Base-by-base conservation (phyloP, 2,329 filamentous ascomycete genomes). In the Mycosphaerella sp. region DNA sequence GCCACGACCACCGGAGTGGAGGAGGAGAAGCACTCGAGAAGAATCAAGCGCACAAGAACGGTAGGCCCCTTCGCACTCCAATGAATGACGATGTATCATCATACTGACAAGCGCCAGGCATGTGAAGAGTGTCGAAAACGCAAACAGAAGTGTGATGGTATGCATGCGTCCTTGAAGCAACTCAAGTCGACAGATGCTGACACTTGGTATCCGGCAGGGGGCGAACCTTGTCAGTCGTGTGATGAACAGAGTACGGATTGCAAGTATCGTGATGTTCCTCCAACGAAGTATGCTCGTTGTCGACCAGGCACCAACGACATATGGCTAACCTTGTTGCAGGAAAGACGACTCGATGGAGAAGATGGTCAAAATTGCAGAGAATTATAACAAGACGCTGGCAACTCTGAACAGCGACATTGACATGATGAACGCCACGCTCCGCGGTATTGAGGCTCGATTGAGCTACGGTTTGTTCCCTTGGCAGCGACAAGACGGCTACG, bases 141-240 rank as follows among this genome's bases (percentile, higher is more conserved):
- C 72, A 95, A 92, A 79, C 93, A 97, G 73, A 97, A 96, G 75
- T 97, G 92, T 72, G 93, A 97, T 69, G 92, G 93, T 63, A 44
- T 36, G 48, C 10, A 8, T 12, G 29, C 12, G 44, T 11, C n/a
- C 26, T 14, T 31, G 21, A 23, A 12, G 36, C 31, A 40, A 40
- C 17, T 38, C n/a, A 21, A 21, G 11, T 10, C n/a, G 32, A 26
- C 7, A 17, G 17, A 17, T 17, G 48, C 48, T 51, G 48, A 51
- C 38, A 7, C 23, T n/a, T 31, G 14, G 9, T 8, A 39, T 14
- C n/a, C n/a, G 9, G 31, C 9, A 51, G 48, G 44, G 6, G 51
- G 51, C 40, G 51, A 59, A 43, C 54, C 54, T 23, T 61, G 59
- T 21, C 56, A 55, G 32, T 51, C 51, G 5, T 62, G 60, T 46